These are phyloP conservation scores for Russula lepida DNA, from an alignment of 768 basidiomycete species.

Conservation along the genomic window DNA sequence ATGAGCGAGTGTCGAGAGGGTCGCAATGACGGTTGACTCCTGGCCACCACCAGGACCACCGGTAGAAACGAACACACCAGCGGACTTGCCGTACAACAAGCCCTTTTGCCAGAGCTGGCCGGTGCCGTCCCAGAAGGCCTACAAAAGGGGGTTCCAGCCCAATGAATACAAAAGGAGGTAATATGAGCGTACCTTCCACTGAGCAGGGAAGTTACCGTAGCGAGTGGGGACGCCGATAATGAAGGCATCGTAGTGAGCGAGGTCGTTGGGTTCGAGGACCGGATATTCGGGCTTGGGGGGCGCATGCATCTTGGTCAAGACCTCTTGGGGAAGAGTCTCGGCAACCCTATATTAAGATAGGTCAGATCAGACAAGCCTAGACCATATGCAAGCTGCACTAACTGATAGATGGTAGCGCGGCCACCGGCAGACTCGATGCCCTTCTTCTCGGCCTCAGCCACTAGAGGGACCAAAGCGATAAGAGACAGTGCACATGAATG, in stretches of 20 bases:
- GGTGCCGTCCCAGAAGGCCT: conserved; percentile 73
- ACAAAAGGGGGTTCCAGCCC: not conserved
- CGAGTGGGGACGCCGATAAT: conserved; percentile 74
- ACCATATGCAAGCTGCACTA: conserved; percentile 13
- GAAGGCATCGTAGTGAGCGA: conserved; percentile 60
- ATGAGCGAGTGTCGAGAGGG: conserved; percentile 55
- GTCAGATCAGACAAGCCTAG: not conserved
- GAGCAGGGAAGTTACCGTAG: conserved; percentile 72
- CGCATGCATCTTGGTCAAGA: conserved; percentile 62
- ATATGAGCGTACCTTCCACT: conserved; percentile 52
- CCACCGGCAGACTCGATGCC: conserved; percentile 39
- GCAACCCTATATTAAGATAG: conserved; percentile 47
- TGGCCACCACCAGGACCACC: conserved; percentile 78
- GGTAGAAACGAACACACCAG: conserved; percentile 64
- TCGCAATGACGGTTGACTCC: conserved; percentile 45
- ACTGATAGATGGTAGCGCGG: conserved; percentile 40
- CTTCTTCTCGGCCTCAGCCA: conserved; percentile 46
- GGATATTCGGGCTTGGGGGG: conserved; percentile 68
- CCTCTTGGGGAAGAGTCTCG: conserved; percentile 67
- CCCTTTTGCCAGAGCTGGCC: conserved; percentile 57
- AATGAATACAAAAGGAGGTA: not conserved
- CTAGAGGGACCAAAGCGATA: conserved; percentile 30
- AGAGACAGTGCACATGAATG: conserved; percentile 15
- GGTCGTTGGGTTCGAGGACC: conserved; percentile 44
- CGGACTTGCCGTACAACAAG: conserved; percentile 65